Base-by-base conservation (phyloP, 73 alveolate genomes). In the Symbiodinium natans region DNA sequence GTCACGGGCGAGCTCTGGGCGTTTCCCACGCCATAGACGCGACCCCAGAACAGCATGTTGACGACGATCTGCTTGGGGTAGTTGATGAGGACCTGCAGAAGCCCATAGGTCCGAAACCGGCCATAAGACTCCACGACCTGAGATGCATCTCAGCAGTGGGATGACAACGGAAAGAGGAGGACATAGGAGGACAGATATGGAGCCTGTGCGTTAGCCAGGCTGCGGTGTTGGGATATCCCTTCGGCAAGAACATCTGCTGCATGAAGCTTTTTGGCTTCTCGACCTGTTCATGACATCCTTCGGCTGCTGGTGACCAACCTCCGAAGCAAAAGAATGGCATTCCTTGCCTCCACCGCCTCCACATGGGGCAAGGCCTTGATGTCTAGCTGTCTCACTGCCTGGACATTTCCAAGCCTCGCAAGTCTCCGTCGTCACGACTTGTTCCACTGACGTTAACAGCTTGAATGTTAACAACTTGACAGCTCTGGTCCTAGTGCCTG, bases 221-320 rank as follows among this genome's bases (percentile, higher is more conserved):
- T 10, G 93, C 93, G 3, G 98, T 92, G 83, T 46, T 3, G 31
- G 98, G 98, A 75, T 43, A 92, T 41, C 98, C 98, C 42, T 75
- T 92, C 3, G 98, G 98, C 13, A 92, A 68, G 83, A 92, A 92
- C 98, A 92, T 92, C 83, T 39, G 92, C 27, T 83, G 92, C 98
- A 92, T 41, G 41, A 92, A 34, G 71, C 77, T 34, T 77, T 10
- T 9, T 15, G 39, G 56, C 41, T 41, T 40, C 42, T 1, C 19
- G 74, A 19, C 17, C 92, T 29, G 5, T 25, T 4, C 41, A 59
- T 23, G 11, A 36, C 41, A 54, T 21, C 6, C 59, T 46, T 46
- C 59, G 0, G 59, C 59, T 46, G 59, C 17, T 46, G 9, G 9
- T 43, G 19, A 11, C 56, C 56, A 5, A 11, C 56, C 56, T 43